Percentiles rank a stretch among this genome's conserved stretches.
Conservation (phyloP, 2,329 filamentous ascomycete species). For the Botrytis medusae region DNA sequence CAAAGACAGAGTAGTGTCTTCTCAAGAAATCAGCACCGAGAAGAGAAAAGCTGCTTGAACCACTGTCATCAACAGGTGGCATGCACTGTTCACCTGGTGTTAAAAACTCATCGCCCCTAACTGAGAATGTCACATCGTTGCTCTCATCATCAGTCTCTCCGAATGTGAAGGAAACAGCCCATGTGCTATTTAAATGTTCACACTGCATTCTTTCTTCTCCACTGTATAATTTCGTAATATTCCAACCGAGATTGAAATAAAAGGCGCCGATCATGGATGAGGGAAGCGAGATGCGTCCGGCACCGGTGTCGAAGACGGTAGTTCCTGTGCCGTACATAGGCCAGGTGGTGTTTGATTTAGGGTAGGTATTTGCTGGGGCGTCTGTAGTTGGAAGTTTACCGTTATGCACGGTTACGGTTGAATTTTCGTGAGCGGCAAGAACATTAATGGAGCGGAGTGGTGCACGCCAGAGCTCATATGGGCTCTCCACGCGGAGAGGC, state of each 20-base stretch:
- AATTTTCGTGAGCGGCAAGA: neutral
- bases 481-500: neutral
- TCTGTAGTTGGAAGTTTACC: neutral
- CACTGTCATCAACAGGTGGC: constrained; percentile 9
- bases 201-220: neutral
- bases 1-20: neutral
- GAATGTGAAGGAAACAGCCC: constrained; percentile 15
- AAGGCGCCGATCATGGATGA: neutral
- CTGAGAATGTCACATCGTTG: neutral
- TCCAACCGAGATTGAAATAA: constrained; percentile 10
- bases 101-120: neutral
- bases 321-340: neutral
- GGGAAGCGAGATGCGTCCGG: constrained; percentile 7
- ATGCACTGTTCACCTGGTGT: neutral
- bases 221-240: neutral
- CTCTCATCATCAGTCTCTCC: neutral
- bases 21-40: neutral
- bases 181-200: constrained; percentile 6
- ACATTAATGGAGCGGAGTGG: neutral
- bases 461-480: constrained; percentile 8
- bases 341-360: neutral
- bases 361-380: neutral
- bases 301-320: constrained; percentile 17
- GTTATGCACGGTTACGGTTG: neutral
- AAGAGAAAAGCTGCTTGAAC: neutral